These are phyloP conservation scores for Alliaria petiolata DNA, from an alignment of 345 rosid species.

Conservation along the genomic window DNA sequence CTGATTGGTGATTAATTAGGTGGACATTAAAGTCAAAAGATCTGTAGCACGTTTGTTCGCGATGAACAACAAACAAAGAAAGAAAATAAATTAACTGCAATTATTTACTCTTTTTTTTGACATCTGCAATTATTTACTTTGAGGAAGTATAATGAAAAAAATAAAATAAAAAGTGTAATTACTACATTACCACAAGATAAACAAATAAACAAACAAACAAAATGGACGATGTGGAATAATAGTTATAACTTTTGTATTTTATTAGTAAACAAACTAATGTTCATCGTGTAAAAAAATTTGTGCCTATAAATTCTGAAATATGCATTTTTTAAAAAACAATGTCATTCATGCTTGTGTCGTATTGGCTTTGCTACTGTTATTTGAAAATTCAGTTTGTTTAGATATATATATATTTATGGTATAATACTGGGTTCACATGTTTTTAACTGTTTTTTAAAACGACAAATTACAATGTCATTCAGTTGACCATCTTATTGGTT, in stretches of 20 bases:
- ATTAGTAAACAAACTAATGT: background rate
- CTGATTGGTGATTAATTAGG: conserved; percentile 3
- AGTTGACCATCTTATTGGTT: background rate
- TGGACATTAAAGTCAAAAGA: conserved; percentile 9
- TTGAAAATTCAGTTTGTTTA: background rate
- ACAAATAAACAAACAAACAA: background rate
- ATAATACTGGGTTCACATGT: background rate
- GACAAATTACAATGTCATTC: background rate
- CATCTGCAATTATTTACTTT: background rate
- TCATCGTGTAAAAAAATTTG: background rate
- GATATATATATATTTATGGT: background rate
- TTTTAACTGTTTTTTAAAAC: too few species aligned
- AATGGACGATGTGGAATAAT: background rate
- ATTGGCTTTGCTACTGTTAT: background rate
- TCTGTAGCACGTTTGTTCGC: conserved; percentile 3
- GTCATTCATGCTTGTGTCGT: too few species aligned
- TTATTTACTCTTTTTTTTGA: too few species aligned
- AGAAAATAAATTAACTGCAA: background rate
- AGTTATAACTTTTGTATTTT: background rate
- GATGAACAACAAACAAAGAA: conserved; percentile 6
- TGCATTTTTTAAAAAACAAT: background rate
- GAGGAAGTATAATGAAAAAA: too few species aligned
- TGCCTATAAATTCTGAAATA: background rate
- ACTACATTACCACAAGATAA: background rate
- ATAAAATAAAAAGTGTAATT: background rate